Conservation (phyloP, 768 basidiomycete genomes). For the Cystobasidium onofrii region DNA sequence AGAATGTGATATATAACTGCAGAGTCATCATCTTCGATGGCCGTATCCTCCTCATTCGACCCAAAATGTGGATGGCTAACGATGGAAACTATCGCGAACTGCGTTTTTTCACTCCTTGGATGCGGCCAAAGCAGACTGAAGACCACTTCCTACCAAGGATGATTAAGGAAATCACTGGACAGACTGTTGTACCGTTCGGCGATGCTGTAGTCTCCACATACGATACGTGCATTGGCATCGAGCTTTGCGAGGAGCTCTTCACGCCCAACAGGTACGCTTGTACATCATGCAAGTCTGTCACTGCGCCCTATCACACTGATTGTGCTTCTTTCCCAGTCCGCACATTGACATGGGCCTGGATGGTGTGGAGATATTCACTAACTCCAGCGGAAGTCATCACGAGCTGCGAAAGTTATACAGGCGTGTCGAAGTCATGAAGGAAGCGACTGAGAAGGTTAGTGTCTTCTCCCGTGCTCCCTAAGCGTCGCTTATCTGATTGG, state of each 20-base stretch:
- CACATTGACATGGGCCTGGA: constrained; percentile 97
- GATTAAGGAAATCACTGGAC: constrained; percentile 76
- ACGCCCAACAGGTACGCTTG: constrained; percentile 73
- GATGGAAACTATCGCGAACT: constrained; percentile 90
- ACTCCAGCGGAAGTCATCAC: constrained; percentile 96
- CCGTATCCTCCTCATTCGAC: constrained; percentile 85
- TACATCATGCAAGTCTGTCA: too few relatives aligned
- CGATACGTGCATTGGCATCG: constrained; percentile 94
- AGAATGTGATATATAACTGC: constrained; percentile 97
- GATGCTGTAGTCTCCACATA: constrained; percentile 86
- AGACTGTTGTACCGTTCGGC: constrained; percentile 88
- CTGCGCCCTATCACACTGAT: not conserved
- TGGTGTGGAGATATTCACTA: constrained; percentile 97
- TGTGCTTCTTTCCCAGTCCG: constrained; percentile 54
- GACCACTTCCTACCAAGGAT: constrained; percentile 86
- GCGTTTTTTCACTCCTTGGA: constrained; percentile 90
- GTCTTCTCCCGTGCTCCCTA: too few relatives aligned
- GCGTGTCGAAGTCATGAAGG: constrained; percentile 88
- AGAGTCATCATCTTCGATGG: constrained; percentile 77
- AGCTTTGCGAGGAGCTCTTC: constrained; percentile 94
- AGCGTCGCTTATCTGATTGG: too few relatives aligned
- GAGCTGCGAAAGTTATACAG: constrained; percentile 91
- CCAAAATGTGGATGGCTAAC: constrained; percentile 99
- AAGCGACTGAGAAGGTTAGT: constrained; percentile 95
- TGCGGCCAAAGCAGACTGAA: constrained; percentile 77